A percentile compares a stretch with the other conserved stretches of the same genome.
phyloP scores from a whole-genome alignment of 805 yeast species.

The Metschnikowia amazonensis region DNA sequence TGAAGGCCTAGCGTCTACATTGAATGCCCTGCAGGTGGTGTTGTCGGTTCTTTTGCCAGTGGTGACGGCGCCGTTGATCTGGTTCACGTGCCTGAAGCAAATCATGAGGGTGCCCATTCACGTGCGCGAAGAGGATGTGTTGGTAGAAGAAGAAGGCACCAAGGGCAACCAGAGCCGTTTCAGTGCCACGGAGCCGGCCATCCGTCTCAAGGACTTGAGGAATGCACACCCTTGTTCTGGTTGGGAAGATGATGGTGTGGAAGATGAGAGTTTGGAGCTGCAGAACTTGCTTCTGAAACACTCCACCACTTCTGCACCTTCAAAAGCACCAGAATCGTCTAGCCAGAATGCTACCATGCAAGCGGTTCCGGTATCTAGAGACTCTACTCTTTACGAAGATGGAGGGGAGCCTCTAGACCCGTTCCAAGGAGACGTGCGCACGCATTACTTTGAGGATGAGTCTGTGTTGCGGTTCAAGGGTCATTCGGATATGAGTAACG shows the following conservation, averaged over 20 bases:
- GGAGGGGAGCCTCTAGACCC: too few relatives aligned
- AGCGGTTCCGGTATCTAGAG: not conserved
- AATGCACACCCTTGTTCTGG: conserved; percentile 42
- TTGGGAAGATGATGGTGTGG: conserved; percentile 35
- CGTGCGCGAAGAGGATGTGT: conserved; percentile 26
- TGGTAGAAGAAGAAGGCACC: not conserved
- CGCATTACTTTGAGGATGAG: too few relatives aligned
- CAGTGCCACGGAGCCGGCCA: conserved; percentile 38
- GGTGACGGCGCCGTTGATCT: conserved; percentile 83
- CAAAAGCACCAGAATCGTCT: not conserved
- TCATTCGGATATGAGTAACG: conserved; percentile 67
- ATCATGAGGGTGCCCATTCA: conserved; percentile 57
- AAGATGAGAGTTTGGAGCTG: conserved; percentile 20
- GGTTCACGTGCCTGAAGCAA: conserved; percentile 66
- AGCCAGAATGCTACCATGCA: not conserved
- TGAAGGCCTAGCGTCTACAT: conserved; percentile 69
- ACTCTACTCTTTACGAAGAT: not conserved
- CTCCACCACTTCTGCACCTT: conserved; percentile 6
- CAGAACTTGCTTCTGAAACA: conserved; percentile 14
- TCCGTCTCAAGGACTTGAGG: conserved; percentile 37
- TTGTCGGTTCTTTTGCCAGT: conserved; percentile 77
- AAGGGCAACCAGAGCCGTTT: conserved; percentile 19
- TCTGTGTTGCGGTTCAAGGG: conserved; percentile 27
- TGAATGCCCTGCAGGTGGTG: conserved; percentile 82
- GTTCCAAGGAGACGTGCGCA: too few relatives aligned